Evolutionary conservation across 306 rosid species (phyloP), one percentile per base, ranked within the genome.

Genomic region (Ormosia semicastrata): DNA sequence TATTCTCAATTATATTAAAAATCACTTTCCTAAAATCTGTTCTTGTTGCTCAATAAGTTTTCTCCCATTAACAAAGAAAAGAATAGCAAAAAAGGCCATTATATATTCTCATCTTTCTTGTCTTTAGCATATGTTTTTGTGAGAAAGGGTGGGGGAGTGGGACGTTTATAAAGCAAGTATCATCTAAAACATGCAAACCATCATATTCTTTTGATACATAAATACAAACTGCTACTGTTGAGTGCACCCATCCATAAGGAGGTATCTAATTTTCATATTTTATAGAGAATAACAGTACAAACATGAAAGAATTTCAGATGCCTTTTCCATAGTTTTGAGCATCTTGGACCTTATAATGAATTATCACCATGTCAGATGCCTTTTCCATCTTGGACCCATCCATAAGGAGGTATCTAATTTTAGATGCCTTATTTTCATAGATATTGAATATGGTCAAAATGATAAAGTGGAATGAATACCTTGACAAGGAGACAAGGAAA

Each of bases 331-430:
- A 29, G 41, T 18, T 60, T 29, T 78, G 75, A 43, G 69, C 37
- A 79, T 54, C 49, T 62, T 76, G 24, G 52, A 81, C 59, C 64
- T 17, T 40, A 64, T 8, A 74, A 65, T 75, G 34, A 75, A 75
- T 71, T 75, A 79, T 56, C 44, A 73, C 59, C 65, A 41, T 54
- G 49, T 49, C 34, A 65, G n/a, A n/a, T n/a, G n/a, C n/a, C n/a
- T n/a, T n/a, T n/a, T n/a, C n/a, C n/a, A n/a, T n/a, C n/a, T n/a
- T n/a, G n/a, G n/a, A n/a, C n/a, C n/a, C n/a, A n/a, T n/a, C n/a
- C n/a, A n/a, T n/a, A n/a, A 6, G n/a, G n/a, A n/a, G n/a, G n/a
- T n/a, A n/a, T n/a, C n/a, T n/a, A n/a, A n/a, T n/a, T n/a, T n/a
- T n/a, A n/a, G n/a, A n/a, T n/a, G n/a, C n/a, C n/a, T n/a, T n/a